Evolutionary conservation across 768 basidiomycete species (phyloP).

Genomic region (Pholiota microspora): DNA sequence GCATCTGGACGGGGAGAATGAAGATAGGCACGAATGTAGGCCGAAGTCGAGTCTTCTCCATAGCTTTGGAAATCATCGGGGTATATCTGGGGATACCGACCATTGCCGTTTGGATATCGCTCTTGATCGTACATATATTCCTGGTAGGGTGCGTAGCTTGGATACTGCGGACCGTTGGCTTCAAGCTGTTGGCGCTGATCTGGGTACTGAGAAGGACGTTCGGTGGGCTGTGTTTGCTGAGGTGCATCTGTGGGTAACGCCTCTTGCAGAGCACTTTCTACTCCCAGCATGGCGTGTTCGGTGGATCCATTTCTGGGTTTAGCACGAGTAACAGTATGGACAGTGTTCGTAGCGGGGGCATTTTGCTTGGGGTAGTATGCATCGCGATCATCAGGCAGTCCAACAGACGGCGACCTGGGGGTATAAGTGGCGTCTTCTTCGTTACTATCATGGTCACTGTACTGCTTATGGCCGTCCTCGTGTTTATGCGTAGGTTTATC

Average conservation of each 20-base stretch:
- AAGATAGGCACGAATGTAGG: slow-evolving; percentile 57
- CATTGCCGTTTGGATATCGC: slow-evolving; percentile 8
- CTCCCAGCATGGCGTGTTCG: slow-evolving; percentile 57
- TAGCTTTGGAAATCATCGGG: slow-evolving; percentile 60
- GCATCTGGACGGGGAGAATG: slow-evolving; percentile 66
- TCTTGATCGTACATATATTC: slow-evolving; percentile 21
- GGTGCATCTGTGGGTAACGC: slow-evolving; percentile 19
- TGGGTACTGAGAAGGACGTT: slow-evolving; percentile 21
- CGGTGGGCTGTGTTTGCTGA: slow-evolving; percentile 16
- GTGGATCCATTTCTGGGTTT: slow-evolving; percentile 57
- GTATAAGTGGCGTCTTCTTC: slow-evolving; percentile 60
- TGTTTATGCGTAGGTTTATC: slow-evolving; percentile 29
- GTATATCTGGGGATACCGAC: slow-evolving; percentile 39
- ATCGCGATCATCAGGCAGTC: slow-evolving; percentile 46
- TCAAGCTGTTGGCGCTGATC: slow-evolving; percentile 17
- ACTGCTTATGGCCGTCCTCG: slow-evolving; percentile 28
- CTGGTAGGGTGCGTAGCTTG: slow-evolving; percentile 19
- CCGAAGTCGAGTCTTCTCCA: slow-evolving; percentile 55
- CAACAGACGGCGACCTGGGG: slow-evolving; percentile 63
- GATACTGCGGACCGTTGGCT: slow-evolving; percentile 18
- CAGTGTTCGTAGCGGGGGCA: slow-evolving; percentile 20
- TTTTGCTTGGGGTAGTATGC: slow-evolving; percentile 26
- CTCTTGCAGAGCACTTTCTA: slow-evolving; percentile 58
- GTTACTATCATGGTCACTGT: slow-evolving; percentile 35
- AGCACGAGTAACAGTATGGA: slow-evolving; percentile 33